Base-by-base conservation (phyloP, 2,329 filamentous ascomycete species). In the Sphaceloma murrayae region DNA sequence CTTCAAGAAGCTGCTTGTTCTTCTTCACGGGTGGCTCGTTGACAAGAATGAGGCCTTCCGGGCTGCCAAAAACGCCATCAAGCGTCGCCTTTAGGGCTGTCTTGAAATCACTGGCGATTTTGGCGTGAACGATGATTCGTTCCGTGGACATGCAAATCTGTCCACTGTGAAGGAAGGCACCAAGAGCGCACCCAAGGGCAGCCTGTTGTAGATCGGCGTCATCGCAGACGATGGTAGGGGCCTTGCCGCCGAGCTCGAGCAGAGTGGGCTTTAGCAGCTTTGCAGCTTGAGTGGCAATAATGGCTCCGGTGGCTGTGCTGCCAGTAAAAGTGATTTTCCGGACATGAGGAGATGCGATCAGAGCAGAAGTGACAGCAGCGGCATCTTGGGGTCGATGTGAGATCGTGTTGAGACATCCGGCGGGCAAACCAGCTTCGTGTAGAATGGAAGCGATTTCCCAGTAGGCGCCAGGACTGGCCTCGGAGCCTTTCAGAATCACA, bases 141-240 rank as follows among this genome's bases (percentile, higher is more conserved):
- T n/a, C n/a, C n/a, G n/a, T n/a, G n/a, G n/a, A n/a, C n/a, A n/a
- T n/a, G n/a, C n/a, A n/a, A n/a, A n/a, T n/a, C n/a, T n/a, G n/a
- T n/a, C n/a, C n/a, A n/a, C n/a, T n/a, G n/a, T n/a, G n/a, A n/a
- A n/a, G n/a, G n/a, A n/a, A n/a, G n/a, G n/a, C n/a, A n/a, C n/a
- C n/a, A n/a, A n/a, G n/a, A 44, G 39, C 2, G 48, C 56, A 11
- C 53, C 52, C 2, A 60, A 45, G 0, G 58, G n/a, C n/a, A n/a
- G n/a, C 58, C 5, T 47, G 51, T 5, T 54, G 48, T 10, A 60
- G 34, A 17, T 61, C 51, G 2, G 58, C 58, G 36, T 60, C 58
- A 34, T 61, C 55, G 38, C 60, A 61, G 2, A 61, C 56, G 24
- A 61, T 57, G 49, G 58, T 60, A 4, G 58, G 57, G 16, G 34